These are phyloP conservation scores for Wickerhamomyces kurtzmanii DNA, from an alignment of 805 yeast genomes.

Conservation along the genomic window DNA sequence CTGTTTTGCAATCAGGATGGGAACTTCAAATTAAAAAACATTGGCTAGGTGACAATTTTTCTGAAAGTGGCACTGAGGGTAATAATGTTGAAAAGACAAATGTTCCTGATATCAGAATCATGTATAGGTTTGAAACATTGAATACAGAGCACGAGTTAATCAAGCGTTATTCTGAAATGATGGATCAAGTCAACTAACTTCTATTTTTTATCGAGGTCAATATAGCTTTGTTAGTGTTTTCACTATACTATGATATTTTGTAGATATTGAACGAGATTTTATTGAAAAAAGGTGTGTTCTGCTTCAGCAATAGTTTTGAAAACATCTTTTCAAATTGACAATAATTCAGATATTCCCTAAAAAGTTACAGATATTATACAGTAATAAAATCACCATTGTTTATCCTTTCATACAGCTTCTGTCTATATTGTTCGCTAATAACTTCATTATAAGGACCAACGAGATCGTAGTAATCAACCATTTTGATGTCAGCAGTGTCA, in stretches of 20 bases:
- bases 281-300: too few relatives aligned
- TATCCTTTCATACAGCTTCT: conserved; percentile 14
- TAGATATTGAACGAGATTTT: too few relatives aligned
- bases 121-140: conserved; percentile 77
- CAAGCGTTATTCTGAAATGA: conserved; percentile 47
- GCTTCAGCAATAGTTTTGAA: too few relatives aligned
- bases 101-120: conserved; percentile 83
- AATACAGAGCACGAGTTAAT: conserved; percentile 62
- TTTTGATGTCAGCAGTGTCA: conserved; percentile 1
- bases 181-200: too few relatives aligned
- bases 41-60: conserved; percentile 76
- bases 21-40: conserved; percentile 79
- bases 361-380: too few relatives aligned
- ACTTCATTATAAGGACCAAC: conserved; percentile 19
- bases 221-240: too few relatives aligned
- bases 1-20: conserved; percentile 92
- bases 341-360: too few relatives aligned
- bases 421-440: conserved; percentile 15
- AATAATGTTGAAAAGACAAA: conserved; percentile 91
- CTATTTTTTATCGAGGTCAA: too few relatives aligned
- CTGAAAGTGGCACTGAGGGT: conserved; percentile 56
- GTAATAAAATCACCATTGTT: conserved; percentile 15
- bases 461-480: conserved; percentile 6
- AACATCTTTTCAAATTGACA: too few relatives aligned
- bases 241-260: too few relatives aligned